Base-by-base conservation (phyloP, 768 basidiomycete genomes). In the Boletellus sp. region DNA sequence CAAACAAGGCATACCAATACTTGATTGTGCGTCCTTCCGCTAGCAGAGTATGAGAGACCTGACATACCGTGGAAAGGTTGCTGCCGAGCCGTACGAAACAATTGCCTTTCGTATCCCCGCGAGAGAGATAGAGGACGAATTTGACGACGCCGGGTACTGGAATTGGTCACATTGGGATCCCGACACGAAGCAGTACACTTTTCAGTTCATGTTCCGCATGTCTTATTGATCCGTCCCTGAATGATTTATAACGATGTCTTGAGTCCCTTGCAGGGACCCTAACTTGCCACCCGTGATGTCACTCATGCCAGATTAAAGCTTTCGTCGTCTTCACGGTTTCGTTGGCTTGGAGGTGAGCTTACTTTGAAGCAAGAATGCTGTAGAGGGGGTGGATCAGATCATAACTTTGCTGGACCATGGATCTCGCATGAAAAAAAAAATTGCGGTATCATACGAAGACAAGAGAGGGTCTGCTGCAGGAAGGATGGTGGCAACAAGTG, bases 161-260 rank as follows among this genome's bases (percentile, higher is more conserved):
- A 91, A 90, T 60, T 99, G 96, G 96, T 94, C 94, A 35, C 90
- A 97, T 63, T 98, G 95, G 96, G 96, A 98, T 67, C 84, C 90
- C n/a, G 95, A 99, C 66, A 95, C 94, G 45, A 97, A 97, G 71
- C 93, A 96, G 70, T 95, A 94, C 69, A 91, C 86, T 66, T 94
- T 95, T 77, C 94, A 96, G 71, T 95, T 97, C 75, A 89, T 97
- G 84, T 97, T 94, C 74, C 81, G 85, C 59, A 71, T 85, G 55
- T 59, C 63, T 26, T 68, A 66, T 45, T 70, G 57, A 68, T 59
- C n/a, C 44, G 45, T 47, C 57, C 49, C 38, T 9, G n/a, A 50
- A 10, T 54, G 42, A 45, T 43, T 31, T 48, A 33, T 20, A 20
- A 22, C 20, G 23, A 37, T 32, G 15, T 16, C 24, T 31, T 20